Conservation (phyloP, 2,329 filamentous ascomycete genomes). For the Sclerotinia nivalis region DNA sequence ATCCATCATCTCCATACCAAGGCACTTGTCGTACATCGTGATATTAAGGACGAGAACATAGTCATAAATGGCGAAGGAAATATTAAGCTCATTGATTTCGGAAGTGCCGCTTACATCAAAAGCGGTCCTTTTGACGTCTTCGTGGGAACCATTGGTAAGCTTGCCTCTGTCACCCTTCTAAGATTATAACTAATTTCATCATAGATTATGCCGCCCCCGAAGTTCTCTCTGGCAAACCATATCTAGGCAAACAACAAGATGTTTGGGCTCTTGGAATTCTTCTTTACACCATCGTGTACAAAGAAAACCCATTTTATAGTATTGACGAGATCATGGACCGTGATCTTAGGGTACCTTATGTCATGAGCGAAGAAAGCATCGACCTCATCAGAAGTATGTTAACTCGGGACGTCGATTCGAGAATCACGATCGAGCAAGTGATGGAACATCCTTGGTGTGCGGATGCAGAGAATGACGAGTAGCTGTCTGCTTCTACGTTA, state of each 20-base stretch:
- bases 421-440: conserved; percentile 85
- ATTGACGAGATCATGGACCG: conserved; percentile 99
- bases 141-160: conserved; percentile 93
- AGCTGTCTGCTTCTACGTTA: conserved; percentile 33
- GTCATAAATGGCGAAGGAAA: conserved; percentile 92
- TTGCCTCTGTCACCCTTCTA: background rate
- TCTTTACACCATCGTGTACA: conserved; percentile 98
- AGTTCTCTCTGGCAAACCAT: conserved; percentile 87
- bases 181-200: conserved; percentile 25
- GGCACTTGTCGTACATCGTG: conserved; percentile 89
- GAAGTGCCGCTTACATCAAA: conserved; percentile 96
- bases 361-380: conserved; percentile 88
- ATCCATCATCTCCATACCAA: conserved; percentile 89
- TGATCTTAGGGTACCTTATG: conserved; percentile 85
- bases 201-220: conserved; percentile 98
- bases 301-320: conserved; percentile 98
- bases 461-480: conserved; percentile 28
- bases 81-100: conserved; percentile 98
- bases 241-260: conserved; percentile 94
- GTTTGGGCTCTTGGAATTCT: conserved; percentile 97
- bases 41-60: conserved; percentile 99
- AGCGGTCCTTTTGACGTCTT: conserved; percentile 98
- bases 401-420: conserved; percentile 78
- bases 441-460: conserved; percentile 78
- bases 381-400: conserved; percentile 91